A percentile compares a stretch with the other conserved stretches of the same genome.
Evolutionary conservation across 108 stramenopile genomes (phyloP).

Genomic region (Bacterosira constricta): DNA sequence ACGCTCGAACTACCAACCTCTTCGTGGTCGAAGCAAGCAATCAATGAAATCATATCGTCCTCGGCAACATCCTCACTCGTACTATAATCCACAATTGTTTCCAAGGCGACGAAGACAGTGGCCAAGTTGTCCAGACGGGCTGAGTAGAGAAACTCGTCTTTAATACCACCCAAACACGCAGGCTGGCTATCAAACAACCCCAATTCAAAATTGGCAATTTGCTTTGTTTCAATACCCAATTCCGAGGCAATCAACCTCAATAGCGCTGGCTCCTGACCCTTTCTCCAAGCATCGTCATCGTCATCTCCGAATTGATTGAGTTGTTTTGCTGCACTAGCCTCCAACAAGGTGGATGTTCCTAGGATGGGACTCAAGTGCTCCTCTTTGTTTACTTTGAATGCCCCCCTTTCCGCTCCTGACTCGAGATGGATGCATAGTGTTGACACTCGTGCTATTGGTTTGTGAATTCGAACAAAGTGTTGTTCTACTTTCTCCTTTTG

Average conservation of each 20-base stretch:
- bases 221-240: conserved; percentile 57
- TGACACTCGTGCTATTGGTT: conserved; percentile 88
- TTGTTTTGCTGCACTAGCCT: conserved; percentile 56
- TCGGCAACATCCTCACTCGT: conserved; percentile 33
- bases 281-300: conserved; percentile 53
- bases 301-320: conserved; percentile 42
- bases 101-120: conserved; percentile 80
- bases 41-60: conserved; percentile 72
- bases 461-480: conserved; percentile 63
- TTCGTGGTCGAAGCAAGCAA: conserved; percentile 95
- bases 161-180: conserved; percentile 86
- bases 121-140: conserved; percentile 94
- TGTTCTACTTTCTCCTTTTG: conserved; percentile 54
- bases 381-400: conserved; percentile 89
- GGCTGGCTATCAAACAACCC: conserved; percentile 94
- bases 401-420: conserved; percentile 78
- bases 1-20: conserved; percentile 88
- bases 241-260: conserved; percentile 82
- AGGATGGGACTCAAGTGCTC: conserved; percentile 87
- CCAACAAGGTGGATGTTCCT: conserved; percentile 67
- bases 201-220: conserved; percentile 95
- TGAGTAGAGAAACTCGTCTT: conserved; percentile 90
- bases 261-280: conserved; percentile 84
- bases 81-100: conserved; percentile 59
- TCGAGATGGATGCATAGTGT: conserved; percentile 93